These are phyloP conservation scores for Monilinia laxa DNA, from an alignment of 2,329 filamentous ascomycete species.

Conservation along the genomic window DNA sequence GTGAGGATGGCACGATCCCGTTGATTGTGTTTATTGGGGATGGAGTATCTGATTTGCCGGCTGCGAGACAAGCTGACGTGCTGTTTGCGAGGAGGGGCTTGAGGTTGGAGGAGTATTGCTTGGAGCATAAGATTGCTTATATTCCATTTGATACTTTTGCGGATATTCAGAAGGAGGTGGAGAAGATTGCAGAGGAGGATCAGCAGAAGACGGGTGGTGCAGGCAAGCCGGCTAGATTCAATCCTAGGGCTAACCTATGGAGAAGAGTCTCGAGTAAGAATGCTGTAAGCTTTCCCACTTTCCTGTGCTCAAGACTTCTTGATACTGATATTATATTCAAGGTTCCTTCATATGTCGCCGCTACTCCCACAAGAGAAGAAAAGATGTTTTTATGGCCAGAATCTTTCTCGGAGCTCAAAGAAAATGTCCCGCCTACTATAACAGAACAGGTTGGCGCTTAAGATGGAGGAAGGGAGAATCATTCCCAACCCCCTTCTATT, in stretches of 20 bases:
- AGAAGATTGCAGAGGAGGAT: conserved; percentile 58
- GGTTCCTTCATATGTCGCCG: conserved; percentile 50
- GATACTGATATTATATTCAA: conserved; percentile 18
- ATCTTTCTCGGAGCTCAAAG: conserved; percentile 47
- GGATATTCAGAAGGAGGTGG: conserved; percentile 62
- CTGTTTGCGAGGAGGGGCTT: conserved; percentile 66
- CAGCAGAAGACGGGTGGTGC: conserved; percentile 58
- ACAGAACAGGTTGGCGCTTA: conserved; percentile 2
- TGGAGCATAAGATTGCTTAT: conserved; percentile 59
- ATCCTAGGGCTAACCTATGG: conserved; percentile 69
- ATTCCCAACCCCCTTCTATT: not conserved
- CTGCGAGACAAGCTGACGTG: conserved; percentile 64
- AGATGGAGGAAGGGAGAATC: not conserved
- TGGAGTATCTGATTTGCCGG: conserved; percentile 65
- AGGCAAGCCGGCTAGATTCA: conserved; percentile 61
- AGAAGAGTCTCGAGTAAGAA: conserved; percentile 59
- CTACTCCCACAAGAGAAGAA: conserved; percentile 56
- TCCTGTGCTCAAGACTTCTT: not conserved
- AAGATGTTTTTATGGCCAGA: conserved; percentile 64
- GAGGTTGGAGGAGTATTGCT: conserved; percentile 64
- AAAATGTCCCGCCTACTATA: conserved; percentile 6
- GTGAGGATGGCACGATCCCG: conserved; percentile 61
- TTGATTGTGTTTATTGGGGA: conserved; percentile 70
- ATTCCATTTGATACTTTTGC: conserved; percentile 65
- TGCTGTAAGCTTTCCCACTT: conserved; percentile 41